Evolutionary conservation across 1,284 basidiomycete species (phyloP).

Genomic region (Sanghuangporus sanghuang): DNA sequence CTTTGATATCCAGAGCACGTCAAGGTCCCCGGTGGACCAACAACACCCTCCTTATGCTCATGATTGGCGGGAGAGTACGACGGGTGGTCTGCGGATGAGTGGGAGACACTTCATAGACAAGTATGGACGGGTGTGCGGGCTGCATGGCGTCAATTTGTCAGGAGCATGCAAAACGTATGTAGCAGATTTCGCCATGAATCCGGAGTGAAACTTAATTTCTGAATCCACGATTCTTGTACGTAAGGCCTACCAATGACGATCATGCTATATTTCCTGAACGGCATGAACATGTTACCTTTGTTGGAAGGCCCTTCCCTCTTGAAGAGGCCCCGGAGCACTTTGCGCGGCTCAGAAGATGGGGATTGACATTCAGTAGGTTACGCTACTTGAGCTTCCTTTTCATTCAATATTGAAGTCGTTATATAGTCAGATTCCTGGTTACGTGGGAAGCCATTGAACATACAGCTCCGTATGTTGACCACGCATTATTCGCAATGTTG

Average conservation of each 20-base stretch:
- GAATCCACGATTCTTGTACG: neutral
- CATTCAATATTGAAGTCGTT: neutral
- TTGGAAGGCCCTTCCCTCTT: conserved; percentile 79
- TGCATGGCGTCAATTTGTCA: conserved; percentile 80
- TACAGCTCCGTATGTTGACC: conserved; percentile 69
- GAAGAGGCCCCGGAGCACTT: conserved; percentile 83
- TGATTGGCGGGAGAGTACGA: conserved; percentile 61
- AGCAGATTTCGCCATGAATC: neutral
- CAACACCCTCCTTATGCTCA: conserved; percentile 51
- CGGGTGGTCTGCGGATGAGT: conserved; percentile 51
- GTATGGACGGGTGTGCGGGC: conserved; percentile 68
- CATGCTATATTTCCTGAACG: conserved; percentile 59
- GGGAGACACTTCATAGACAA: conserved; percentile 77
- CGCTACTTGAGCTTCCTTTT: neutral
- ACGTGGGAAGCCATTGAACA: conserved; percentile 98
- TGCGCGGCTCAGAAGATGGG: conserved; percentile 76
- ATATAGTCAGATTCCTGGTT: conserved; percentile 76
- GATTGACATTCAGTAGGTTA: conserved; percentile 73
- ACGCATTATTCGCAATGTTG: neutral
- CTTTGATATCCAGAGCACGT: neutral
- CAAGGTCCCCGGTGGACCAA: neutral
- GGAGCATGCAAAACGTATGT: conserved; percentile 81
- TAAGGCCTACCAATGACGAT: conserved; percentile 59
- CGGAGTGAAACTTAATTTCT: neutral
- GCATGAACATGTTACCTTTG: conserved; percentile 65